Conservation (phyloP, 108 stramenopile species). For the Cyclostephanos tholiformis region DNA sequence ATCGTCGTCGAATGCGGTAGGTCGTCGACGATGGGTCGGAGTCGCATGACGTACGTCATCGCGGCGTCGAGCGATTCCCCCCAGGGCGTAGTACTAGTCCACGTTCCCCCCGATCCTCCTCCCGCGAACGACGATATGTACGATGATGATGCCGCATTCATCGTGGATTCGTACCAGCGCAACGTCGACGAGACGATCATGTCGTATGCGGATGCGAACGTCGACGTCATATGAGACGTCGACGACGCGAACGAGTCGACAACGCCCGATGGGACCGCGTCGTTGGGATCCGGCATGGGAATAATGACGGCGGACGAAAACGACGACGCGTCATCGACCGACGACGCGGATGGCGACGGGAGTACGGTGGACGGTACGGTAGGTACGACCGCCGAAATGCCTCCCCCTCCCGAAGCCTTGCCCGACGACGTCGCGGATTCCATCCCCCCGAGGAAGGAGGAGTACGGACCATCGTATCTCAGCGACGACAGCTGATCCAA, state of each 20-base stretch:
- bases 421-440: background rate
- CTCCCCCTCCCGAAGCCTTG: too few species aligned
- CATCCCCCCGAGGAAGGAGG: conserved; percentile 7
- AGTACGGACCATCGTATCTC: conserved; percentile 2
- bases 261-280: background rate
- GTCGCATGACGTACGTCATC: too few species aligned
- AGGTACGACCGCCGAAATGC: too few species aligned
- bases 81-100: too few species aligned
- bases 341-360: background rate
- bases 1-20: conserved; percentile 34
- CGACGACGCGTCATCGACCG: background rate
- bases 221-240: background rate
- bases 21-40: conserved; percentile 9
- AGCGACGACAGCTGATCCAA: conserved; percentile 12
- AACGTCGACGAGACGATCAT: background rate
- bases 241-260: background rate
- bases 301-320: background rate
- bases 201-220: background rate
- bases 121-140: too few species aligned
- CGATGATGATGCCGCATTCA: background rate
- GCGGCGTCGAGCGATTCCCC: too few species aligned
- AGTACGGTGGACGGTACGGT: too few species aligned
- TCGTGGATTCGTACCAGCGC: background rate
- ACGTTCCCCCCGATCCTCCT: conserved; percentile 3
- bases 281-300: background rate